A percentile compares a stretch with the other conserved stretches of the same genome.
These are phyloP conservation scores for Cyberlindnera meyerae DNA, from an alignment of 805 yeast genomes.

Conservation along the genomic window DNA sequence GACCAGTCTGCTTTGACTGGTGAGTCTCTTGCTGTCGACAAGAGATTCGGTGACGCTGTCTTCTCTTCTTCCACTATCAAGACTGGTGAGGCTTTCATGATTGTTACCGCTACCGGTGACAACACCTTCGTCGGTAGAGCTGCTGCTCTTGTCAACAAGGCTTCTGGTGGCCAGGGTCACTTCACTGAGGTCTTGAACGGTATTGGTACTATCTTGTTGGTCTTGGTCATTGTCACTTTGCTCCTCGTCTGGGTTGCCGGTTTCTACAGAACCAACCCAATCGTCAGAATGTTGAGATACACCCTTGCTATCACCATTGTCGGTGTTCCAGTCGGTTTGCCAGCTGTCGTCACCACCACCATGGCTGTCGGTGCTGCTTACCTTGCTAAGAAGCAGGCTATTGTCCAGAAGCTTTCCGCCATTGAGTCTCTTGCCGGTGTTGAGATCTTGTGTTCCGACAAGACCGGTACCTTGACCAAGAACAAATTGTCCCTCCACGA, in stretches of 20 bases:
- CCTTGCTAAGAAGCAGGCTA: slow-evolving; percentile 95
- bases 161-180: slow-evolving; percentile 90
- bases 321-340: slow-evolving; percentile 98
- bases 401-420: slow-evolving; percentile 94
- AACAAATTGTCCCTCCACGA: slow-evolving; percentile 93
- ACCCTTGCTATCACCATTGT: slow-evolving; percentile 93
- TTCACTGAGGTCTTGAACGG: slow-evolving; percentile 97
- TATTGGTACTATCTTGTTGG: slow-evolving; percentile 89
- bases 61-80: slow-evolving; percentile 93
- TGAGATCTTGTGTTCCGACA: slow-evolving; percentile 95
- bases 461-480: slow-evolving; percentile 97
- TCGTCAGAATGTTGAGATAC: slow-evolving; percentile 85
- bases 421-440: slow-evolving; percentile 97
- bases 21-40: slow-evolving; percentile 94
- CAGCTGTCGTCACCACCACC: slow-evolving; percentile 97
- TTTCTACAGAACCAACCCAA: slow-evolving; percentile 87
- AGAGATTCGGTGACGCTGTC: slow-evolving; percentile 78
- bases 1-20: slow-evolving; percentile 98
- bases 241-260: slow-evolving; percentile 88
- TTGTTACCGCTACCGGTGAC: slow-evolving; percentile 94
- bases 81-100: slow-evolving; percentile 93
- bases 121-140: slow-evolving; percentile 95
- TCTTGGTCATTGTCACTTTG: slow-evolving; percentile 81
- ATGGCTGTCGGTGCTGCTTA: slow-evolving; percentile 99
- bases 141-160: slow-evolving; percentile 93